Evolutionary conservation across 2,329 filamentous ascomycete genomes (phyloP).

Genomic region (Fusarium sp.): DNA sequence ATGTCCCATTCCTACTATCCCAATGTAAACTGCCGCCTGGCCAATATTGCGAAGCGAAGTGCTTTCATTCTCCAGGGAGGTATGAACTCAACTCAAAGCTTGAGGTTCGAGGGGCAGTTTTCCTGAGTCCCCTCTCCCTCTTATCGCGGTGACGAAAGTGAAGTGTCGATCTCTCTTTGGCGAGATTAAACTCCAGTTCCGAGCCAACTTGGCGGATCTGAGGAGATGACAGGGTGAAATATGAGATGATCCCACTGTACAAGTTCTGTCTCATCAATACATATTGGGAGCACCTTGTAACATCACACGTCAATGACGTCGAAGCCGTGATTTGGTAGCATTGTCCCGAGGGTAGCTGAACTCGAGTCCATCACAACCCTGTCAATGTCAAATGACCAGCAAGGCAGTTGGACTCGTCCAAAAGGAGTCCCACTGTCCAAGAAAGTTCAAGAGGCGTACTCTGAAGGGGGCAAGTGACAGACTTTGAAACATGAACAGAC

Average conservation of each 20-base stretch:
- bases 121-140: neutral
- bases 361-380: neutral
- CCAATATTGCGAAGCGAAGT: neutral
- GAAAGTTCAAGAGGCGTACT: neutral
- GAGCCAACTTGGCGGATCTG: constrained; percentile 2
- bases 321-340: constrained; percentile 3
- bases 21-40: neutral
- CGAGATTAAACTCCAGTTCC: constrained; percentile 13
- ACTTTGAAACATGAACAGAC: neutral
- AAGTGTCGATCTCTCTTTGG: constrained; percentile 19
- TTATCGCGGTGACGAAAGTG: constrained; percentile 2
- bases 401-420: neutral
- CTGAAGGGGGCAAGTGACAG: neutral
- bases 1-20: neutral
- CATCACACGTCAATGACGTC: constrained; percentile 15
- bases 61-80: neutral
- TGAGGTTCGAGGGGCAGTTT: neutral
- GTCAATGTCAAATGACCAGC: neutral
- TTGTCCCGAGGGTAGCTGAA: neutral
- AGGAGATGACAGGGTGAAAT: constrained; percentile 1
- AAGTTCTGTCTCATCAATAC: neutral
- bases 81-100: neutral
- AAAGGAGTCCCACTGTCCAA: neutral
- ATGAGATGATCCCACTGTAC: neutral
- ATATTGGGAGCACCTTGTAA: constrained; percentile 11